Percentiles rank a stretch among this genome's conserved stretches.
Evolutionary conservation across 78 protist species (phyloP).

Genomic region (Isochrysis galbana): DNA sequence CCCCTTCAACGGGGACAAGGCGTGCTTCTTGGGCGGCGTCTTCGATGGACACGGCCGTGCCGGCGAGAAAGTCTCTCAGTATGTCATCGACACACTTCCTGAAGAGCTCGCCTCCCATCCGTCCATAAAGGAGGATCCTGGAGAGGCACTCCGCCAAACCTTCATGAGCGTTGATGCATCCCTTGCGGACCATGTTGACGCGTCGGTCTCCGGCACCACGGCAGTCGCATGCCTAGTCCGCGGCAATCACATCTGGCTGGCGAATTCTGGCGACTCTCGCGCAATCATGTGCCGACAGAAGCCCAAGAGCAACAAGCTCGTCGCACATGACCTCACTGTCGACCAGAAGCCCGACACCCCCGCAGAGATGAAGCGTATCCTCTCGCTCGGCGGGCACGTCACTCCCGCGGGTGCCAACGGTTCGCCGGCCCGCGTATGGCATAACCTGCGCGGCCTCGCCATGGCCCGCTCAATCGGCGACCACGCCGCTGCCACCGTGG

Average conservation of each 20-base stretch:
- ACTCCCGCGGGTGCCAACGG: slow-evolving; percentile 27
- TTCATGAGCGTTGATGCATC: not conserved
- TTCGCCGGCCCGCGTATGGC: slow-evolving; percentile 29
- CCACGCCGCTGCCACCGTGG: slow-evolving; percentile 8
- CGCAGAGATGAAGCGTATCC: not conserved
- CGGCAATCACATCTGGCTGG: not conserved
- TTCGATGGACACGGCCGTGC: not conserved
- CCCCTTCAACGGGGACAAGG: not conserved
- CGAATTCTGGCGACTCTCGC: slow-evolving; percentile 26
- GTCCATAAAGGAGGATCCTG: not conserved
- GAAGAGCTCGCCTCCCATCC: not conserved
- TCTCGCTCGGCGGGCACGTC: not conserved
- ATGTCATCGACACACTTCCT: not conserved
- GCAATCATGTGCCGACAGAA: not conserved
- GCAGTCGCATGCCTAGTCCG: not conserved
- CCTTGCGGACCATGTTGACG: not conserved
- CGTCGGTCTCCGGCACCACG: slow-evolving; percentile 18
- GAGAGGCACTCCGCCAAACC: not conserved
- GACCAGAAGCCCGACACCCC: slow-evolving; percentile 34
- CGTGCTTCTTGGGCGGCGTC: not conserved
- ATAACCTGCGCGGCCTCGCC: slow-evolving; percentile 20
- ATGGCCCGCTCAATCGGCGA: slow-evolving; percentile 31
- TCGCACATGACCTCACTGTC: not conserved
- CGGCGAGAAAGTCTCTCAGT: not conserved
- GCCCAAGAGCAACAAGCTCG: too few species aligned